These are phyloP conservation scores for Linanthus parryae DNA, from an alignment of 148 eudicot genomes.

Conservation along the genomic window DNA sequence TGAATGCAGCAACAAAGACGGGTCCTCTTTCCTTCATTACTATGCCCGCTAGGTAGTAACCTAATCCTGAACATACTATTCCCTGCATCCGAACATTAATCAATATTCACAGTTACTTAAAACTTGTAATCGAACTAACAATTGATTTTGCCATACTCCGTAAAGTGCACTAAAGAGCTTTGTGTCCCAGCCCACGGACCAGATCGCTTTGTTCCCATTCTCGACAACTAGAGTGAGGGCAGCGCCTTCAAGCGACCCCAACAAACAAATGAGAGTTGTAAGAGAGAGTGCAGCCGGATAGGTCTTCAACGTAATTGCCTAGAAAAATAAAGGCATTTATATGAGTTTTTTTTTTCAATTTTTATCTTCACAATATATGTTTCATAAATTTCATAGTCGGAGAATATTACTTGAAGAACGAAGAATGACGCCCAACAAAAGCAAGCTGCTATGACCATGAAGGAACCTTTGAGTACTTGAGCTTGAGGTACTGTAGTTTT, in stretches of 20 bases:
- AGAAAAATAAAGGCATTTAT: background rate
- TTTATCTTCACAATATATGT: background rate
- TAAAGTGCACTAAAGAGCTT: constrained; percentile 54
- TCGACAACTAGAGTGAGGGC: constrained; percentile 47
- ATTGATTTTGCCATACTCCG: constrained; percentile 35
- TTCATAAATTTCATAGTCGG: background rate
- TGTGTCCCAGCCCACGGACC: constrained; percentile 58
- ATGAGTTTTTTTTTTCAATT: background rate
- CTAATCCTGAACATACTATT: constrained; percentile 57
- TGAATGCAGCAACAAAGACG: constrained; percentile 76
- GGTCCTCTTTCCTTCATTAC: constrained; percentile 71
- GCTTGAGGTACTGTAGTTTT: too few species aligned
- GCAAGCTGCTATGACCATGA: constrained; percentile 54
- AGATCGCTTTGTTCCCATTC: constrained; percentile 38
- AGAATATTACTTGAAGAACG: constrained; percentile 51
- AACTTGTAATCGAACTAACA: background rate
- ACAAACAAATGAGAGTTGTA: constrained; percentile 59
- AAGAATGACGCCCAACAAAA: constrained; percentile 59
- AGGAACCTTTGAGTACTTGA: constrained; percentile 76
- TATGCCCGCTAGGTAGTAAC: constrained; percentile 52
- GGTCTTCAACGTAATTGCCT: constrained; percentile 63
- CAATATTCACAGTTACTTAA: background rate
- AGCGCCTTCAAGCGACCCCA: constrained; percentile 51
- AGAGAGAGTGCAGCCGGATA: constrained; percentile 83
- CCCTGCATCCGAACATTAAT: constrained; percentile 43